Conservation (phyloP, 129 eudicot species). For the Centaurea solstitialis region DNA sequence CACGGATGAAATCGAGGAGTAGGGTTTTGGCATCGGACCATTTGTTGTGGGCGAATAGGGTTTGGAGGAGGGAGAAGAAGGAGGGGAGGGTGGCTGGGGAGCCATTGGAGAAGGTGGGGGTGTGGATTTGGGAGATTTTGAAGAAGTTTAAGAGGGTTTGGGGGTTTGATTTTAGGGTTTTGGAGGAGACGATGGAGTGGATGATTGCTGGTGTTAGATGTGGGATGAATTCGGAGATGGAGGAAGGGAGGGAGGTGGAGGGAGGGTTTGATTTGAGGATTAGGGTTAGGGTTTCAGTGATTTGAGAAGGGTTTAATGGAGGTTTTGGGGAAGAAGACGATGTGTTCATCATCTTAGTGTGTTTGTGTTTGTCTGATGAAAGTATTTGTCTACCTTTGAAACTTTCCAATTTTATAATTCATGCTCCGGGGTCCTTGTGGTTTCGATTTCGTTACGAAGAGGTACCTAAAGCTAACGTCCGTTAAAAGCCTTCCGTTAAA, state of each 20-base stretch:
- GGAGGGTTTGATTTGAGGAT: conserved; percentile 28
- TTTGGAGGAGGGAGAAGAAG: conserved; percentile 54
- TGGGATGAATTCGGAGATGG: conserved; percentile 49
- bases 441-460: too few species aligned
- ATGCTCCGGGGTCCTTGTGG: too few species aligned
- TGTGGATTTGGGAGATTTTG: conserved; percentile 34
- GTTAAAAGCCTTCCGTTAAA: too few species aligned
- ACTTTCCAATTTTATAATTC: not conserved
- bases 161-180: conserved; percentile 57
- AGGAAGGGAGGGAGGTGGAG: conserved; percentile 7
- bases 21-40: conserved; percentile 71
- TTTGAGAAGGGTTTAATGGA: conserved; percentile 30
- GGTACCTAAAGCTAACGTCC: too few species aligned
- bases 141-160: conserved; percentile 51
- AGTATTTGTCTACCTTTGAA: not conserved
- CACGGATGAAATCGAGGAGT: conserved; percentile 48
- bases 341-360: conserved; percentile 12
- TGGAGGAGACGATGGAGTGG: conserved; percentile 57
- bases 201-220: conserved; percentile 52
- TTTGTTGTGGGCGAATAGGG: conserved; percentile 66
- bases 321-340: conserved; percentile 26
- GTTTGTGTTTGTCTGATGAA: not conserved
- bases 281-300: conserved; percentile 40
- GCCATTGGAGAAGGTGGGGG: conserved; percentile 16
- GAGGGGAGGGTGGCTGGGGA: conserved; percentile 42